Evolutionary conservation across 495 filamentous ascomycete species (phyloP), one percentile per base, ranked within the genome.

Genomic region (Aspergillus bertholletiae): DNA sequence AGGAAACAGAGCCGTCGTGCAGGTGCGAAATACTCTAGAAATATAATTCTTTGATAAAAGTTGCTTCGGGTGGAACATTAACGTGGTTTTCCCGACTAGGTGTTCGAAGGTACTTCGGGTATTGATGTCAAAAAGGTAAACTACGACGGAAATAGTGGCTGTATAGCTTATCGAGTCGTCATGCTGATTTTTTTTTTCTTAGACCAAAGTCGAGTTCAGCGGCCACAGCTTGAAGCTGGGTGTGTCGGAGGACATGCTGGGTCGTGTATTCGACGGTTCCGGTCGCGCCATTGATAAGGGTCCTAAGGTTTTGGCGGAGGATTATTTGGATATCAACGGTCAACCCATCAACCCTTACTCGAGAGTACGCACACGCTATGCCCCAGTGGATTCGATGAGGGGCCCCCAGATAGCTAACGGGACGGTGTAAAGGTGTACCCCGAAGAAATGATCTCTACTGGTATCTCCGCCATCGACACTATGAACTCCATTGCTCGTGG

Each of bases 401-500:
- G 21, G 21, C 45, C 44, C 15, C 30, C 15, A 32, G 43, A 17
- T 32, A 32, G 56, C 63, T 73, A 43, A 74, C 46, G 9, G 26
- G 26, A 24, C 45, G 44, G 5, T 53, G 26, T 21, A 39, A 56
- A 94, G 89, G 89, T 95, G 41, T 99, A 99, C 68, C 95, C 95
- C 69, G 93, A 97, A 78, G 95, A 99, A 75, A 99, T 99, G 92
- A 97, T 99, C 64, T 92, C 93, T 9, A 99, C 95, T 52, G 95
- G 95, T 84, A 99, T 99, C 70, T 96, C 92, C 53, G 92, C 95
- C 65, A 99, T 99, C 65, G 95, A 99, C 72, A 97, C 93, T 39
- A 99, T 99, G 95, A 99, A 99, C 84, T 97, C 95, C 55, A 93
- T 99, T 71, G 94, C 95, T 59, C 92, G 95, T 80, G 95, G 95